Conservation (phyloP, 345 rosid genomes). For the Boechera stricta region DNA sequence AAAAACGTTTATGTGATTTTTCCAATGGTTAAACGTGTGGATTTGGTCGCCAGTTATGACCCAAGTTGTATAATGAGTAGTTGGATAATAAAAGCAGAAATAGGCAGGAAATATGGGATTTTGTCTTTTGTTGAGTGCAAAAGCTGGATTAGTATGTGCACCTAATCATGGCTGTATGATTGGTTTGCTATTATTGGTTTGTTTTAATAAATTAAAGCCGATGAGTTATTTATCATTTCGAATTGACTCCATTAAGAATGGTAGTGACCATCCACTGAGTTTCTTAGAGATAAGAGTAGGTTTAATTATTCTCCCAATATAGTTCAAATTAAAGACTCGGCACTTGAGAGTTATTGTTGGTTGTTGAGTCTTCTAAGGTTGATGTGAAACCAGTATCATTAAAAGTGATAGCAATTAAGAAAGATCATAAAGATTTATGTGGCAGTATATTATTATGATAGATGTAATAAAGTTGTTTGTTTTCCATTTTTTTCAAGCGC, state of each 20-base stretch:
- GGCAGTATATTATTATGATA: no score
- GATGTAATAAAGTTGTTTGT: no score
- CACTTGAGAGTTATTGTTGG: not conserved
- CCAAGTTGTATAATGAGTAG: conserved; percentile 1
- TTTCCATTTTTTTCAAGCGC: no score
- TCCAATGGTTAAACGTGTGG: conserved; percentile 14
- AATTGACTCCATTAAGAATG: no score
- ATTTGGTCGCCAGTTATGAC: not conserved
- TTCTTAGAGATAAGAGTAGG: not conserved
- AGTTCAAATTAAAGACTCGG: not conserved
- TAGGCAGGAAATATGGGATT: not conserved
- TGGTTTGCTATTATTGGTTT: conserved; percentile 8
- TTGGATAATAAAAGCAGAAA: conserved; percentile 19
- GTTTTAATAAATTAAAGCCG: conserved; percentile 7
- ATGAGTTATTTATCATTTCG: not conserved
- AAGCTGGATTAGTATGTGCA: conserved; percentile 31
- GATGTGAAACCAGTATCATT: not conserved
- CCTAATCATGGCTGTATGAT: conserved; percentile 17
- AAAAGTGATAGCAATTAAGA: no score
- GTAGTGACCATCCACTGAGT: not conserved
- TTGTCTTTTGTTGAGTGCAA: conserved; percentile 25
- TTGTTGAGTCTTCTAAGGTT: not conserved
- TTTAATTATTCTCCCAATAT: no score
- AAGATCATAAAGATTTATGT: no score
- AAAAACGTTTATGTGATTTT: not conserved